These are phyloP conservation scores for Backusella luteola DNA, from an alignment of 192 early-diverging fungal species.

Conservation along the genomic window DNA sequence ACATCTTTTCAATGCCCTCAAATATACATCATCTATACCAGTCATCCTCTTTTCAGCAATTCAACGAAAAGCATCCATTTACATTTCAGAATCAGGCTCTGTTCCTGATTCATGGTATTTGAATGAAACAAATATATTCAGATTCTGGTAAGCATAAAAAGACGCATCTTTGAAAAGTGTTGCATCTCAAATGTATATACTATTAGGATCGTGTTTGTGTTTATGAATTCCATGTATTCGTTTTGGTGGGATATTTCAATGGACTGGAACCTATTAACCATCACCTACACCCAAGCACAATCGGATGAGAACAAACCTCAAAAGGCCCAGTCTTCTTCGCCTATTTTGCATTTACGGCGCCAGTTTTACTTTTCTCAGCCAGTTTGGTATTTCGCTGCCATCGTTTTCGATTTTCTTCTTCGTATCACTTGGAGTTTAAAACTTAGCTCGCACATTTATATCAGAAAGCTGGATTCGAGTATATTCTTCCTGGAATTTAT, in stretches of 20 bases:
- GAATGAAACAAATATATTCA: conserved; percentile 25
- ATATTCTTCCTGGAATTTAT: conserved; percentile 77
- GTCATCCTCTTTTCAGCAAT: conserved; percentile 61
- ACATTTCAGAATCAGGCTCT: conserved; percentile 28
- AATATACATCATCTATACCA: conserved; percentile 85
- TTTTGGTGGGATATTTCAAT: conserved; percentile 95
- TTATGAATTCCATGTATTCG: conserved; percentile 90
- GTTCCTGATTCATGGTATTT: conserved; percentile 24
- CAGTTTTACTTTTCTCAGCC: conserved; percentile 61
- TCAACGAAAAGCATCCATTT: conserved; percentile 45
- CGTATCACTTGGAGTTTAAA: conserved; percentile 88
- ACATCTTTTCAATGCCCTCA: conserved; percentile 91
- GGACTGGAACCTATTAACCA: conserved; percentile 76
- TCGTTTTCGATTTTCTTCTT: conserved; percentile 75
- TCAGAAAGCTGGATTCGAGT: conserved; percentile 63
- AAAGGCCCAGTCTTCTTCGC: conserved; percentile 1
- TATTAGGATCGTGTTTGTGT: conserved; percentile 55
- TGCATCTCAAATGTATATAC: no score
- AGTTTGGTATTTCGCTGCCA: conserved; percentile 76
- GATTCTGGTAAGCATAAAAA: conserved; percentile 36
- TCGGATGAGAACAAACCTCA: neutral
- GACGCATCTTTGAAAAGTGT: no score
- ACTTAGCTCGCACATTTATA: conserved; percentile 57
- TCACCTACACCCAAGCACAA: conserved; percentile 7
- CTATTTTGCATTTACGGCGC: conserved; percentile 55